Evolutionary conservation across 2,329 filamentous ascomycete species (phyloP).

Genomic region (Stemphylium beticola): DNA sequence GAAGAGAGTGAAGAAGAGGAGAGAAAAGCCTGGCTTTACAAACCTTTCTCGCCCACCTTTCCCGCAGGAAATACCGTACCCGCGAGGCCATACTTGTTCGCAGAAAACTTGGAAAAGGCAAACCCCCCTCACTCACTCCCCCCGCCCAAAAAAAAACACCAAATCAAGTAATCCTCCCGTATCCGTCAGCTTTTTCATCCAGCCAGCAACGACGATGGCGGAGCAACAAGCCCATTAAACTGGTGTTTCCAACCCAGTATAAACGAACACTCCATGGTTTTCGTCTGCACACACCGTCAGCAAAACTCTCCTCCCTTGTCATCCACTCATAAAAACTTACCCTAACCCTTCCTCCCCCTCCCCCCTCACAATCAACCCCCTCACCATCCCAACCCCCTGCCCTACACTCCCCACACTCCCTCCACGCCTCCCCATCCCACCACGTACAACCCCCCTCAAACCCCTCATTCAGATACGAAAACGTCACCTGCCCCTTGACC

Average conservation of each 20-base stretch:
- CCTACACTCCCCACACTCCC: conserved; percentile 26
- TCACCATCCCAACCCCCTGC: conserved; percentile 10
- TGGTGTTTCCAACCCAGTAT: conserved; percentile 13
- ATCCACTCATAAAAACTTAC: not conserved
- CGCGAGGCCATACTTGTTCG: no score
- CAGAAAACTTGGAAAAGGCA: no score
- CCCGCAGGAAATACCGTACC: no score
- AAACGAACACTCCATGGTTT: conserved; percentile 21
- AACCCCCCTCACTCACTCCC: no score
- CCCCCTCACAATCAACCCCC: not conserved
- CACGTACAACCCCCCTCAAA: conserved; percentile 13
- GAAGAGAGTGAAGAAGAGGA: no score
- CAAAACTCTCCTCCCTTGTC: not conserved
- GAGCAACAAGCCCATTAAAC: not conserved
- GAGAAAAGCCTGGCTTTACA: no score
- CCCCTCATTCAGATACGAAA: conserved; percentile 9
- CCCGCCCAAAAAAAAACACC: no score
- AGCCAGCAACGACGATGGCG: no score
- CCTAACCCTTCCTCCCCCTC: not conserved
- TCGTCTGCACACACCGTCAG: not conserved
- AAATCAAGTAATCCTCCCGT: no score
- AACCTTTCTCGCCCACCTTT: no score
- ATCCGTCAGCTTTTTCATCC: no score
- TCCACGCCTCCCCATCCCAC: conserved; percentile 20
- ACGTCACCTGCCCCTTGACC: not conserved